Evolutionary conservation across 2,329 filamentous ascomycete species (phyloP).

Genomic region (Lecanicillium sp.): DNA sequence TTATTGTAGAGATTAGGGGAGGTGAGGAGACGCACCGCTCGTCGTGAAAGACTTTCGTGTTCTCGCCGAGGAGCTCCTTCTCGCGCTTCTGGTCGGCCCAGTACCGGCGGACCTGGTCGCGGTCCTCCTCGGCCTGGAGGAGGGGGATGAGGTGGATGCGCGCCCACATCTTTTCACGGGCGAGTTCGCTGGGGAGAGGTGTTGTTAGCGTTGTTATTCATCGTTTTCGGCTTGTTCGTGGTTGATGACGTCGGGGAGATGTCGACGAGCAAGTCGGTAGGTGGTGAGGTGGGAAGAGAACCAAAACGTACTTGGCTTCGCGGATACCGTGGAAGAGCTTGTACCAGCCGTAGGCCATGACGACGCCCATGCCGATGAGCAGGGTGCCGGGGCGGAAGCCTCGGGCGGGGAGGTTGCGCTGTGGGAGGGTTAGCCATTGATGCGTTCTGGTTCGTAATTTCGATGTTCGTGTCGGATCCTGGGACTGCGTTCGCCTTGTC

Average conservation of each 20-base stretch:
- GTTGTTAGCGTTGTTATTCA: slow-evolving; percentile 11
- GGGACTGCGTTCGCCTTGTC: too few relatives aligned
- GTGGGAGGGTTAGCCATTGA: slow-evolving; percentile 14
- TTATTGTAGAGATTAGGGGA: not conserved
- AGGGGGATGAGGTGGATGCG: slow-evolving; percentile 91
- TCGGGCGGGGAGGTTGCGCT: slow-evolving; percentile 88
- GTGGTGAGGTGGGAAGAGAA: not conserved
- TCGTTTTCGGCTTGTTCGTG: too few relatives aligned
- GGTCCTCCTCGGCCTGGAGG: slow-evolving; percentile 93
- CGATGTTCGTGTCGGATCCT: too few relatives aligned
- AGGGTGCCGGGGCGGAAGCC: slow-evolving; percentile 82
- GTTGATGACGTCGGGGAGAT: too few relatives aligned
- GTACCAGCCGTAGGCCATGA: slow-evolving; percentile 91
- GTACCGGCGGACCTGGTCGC: slow-evolving; percentile 84
- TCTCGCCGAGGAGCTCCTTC: slow-evolving; percentile 80
- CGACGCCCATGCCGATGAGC: slow-evolving; percentile 65
- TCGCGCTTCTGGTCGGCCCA: slow-evolving; percentile 83
- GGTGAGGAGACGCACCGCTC: slow-evolving; percentile 60
- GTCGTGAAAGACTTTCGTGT: slow-evolving; percentile 79
- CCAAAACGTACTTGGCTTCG: slow-evolving; percentile 74
- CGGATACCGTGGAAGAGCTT: slow-evolving; percentile 74
- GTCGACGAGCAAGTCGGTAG: not conserved
- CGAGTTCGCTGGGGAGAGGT: slow-evolving; percentile 65
- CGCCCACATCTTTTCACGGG: slow-evolving; percentile 96
- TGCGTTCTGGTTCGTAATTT: too few relatives aligned